Evolutionary conservation across 352 stramenopile species (phyloP).

Genomic region (Pythium sukuiense): DNA sequence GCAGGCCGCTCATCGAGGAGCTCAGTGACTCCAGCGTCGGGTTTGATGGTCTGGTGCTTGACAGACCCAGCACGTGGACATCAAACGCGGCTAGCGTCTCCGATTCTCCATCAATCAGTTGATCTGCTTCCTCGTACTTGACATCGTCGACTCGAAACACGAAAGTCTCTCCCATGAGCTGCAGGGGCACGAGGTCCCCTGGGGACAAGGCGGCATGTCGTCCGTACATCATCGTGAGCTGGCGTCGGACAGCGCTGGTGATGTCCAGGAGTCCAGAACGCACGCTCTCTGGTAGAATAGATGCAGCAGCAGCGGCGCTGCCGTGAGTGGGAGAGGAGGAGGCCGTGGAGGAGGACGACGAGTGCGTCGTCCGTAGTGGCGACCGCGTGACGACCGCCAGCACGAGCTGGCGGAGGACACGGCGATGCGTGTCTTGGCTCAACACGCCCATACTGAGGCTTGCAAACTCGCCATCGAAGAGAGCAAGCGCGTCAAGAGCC

Average conservation of each 20-base stretch:
- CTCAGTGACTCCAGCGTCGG: conserved; percentile 17
- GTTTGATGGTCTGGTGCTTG: background rate
- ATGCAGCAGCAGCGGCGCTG: background rate
- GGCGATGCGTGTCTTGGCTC: background rate
- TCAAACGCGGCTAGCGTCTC: conserved; percentile 19
- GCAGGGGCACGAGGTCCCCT: conserved; percentile 39
- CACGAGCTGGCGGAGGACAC: background rate
- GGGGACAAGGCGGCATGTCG: conserved; percentile 2
- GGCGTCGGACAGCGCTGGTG: conserved; percentile 33
- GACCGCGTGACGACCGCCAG: conserved; percentile 21
- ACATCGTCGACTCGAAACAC: conserved; percentile 41
- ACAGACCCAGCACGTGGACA: background rate
- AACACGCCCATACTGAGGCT: background rate
- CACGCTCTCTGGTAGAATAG: conserved; percentile 41
- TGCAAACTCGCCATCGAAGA: conserved; percentile 20
- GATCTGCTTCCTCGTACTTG: background rate
- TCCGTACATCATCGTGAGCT: conserved; percentile 29
- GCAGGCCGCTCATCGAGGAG: conserved; percentile 6
- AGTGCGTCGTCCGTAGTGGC: conserved; percentile 25
- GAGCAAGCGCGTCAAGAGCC: conserved; percentile 36
- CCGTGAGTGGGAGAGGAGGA: background rate
- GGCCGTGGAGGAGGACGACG: conserved; percentile 14
- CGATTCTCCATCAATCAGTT: background rate
- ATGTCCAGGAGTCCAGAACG: conserved; percentile 39
- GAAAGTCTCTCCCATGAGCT: conserved; percentile 51